Evolutionary conservation across 2,329 filamentous ascomycete species (phyloP), one percentile per base, ranked within the genome.

Genomic region (Trichoderma aggressivum): DNA sequence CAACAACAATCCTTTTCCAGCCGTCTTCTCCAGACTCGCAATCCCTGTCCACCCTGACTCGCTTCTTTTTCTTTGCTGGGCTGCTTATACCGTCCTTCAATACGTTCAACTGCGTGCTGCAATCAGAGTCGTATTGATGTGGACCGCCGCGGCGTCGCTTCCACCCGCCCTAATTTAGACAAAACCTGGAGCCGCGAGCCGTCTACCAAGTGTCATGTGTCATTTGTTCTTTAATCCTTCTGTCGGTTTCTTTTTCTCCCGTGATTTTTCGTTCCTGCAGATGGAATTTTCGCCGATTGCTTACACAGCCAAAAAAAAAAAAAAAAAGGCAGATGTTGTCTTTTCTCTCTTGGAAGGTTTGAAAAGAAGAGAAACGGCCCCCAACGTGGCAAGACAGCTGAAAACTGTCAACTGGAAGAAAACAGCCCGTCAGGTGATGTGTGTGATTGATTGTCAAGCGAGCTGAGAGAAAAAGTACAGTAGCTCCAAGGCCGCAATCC

Each of bases 371-470:
- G 7, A 16, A 39, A 28, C 10, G 39, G 56, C 53, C 43, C 67
- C 43, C 67, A n/a, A 58, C 58, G 67, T 70, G 67, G 67, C 67
- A 39, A 50, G n/a, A 62, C 30, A 69, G 43, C 47, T 55, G n/a
- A n/a, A 32, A 16, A 53, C 43, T 50, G n/a, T 34, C 12, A 26
- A 24, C 55, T 67, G 64, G 16, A 36, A 3, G 34, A 36, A 36
- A 58, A 47, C 21, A 59, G 24, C 7, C 30, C 53, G 53, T 59
- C 64, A 67, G 64, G 64, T 67, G 53, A 59, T 67, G n/a, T n/a
- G n/a, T n/a, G 64, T 47, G 53, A 67, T 24, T 30, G 50, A 36
- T 39, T 24, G 62, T 55, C 47, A 65, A 50, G 43, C 43, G 43
- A 50, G 47, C 18, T 30, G 16, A 28, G n/a, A 24, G n/a, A 24